Conservation (phyloP, 805 yeast genomes). For the Lipomyces orientalis region DNA sequence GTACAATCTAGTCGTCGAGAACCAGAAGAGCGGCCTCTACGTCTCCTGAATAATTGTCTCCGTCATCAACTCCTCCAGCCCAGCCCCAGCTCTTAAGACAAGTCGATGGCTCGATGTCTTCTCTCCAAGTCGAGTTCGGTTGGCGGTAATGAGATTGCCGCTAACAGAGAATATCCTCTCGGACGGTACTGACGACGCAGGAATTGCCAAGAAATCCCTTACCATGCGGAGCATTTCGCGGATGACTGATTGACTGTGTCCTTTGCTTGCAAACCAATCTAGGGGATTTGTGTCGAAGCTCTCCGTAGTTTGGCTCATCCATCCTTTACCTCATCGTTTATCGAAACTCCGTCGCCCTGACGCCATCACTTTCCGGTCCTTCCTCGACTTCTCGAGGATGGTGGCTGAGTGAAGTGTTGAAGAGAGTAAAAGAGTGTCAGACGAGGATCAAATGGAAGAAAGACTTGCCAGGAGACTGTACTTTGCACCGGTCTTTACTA, state of each 20-base stretch:
- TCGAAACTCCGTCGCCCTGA: neutral
- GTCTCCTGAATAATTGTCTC: neutral
- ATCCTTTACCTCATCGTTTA: neutral
- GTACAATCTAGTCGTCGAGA: neutral
- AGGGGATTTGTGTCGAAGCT: constrained; percentile 6
- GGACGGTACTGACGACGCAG: neutral
- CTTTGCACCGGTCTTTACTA: too few relatives aligned
- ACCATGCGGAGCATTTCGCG: constrained; percentile 7
- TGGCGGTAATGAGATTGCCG: constrained; percentile 5
- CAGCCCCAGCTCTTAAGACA: neutral
- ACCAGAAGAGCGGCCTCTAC: neutral
- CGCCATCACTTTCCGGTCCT: neutral
- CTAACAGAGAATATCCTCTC: constrained; percentile 9
- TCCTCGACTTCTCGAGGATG: constrained; percentile 6
- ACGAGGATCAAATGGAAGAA: too few relatives aligned
- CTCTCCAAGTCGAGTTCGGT: neutral
- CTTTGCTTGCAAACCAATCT: constrained; percentile 1
- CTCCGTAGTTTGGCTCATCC: neutral
- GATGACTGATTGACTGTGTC: constrained; percentile 6
- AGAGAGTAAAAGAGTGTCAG: too few relatives aligned
- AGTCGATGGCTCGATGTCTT: neutral
- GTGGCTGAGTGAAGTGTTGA: too few relatives aligned
- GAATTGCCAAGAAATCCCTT: constrained; percentile 6
- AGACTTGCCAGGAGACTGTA: too few relatives aligned
- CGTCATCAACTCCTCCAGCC: neutral